These are phyloP conservation scores for Arthrobotrys sphaeroides DNA, from an alignment of 2,329 filamentous ascomycete species.

Conservation along the genomic window DNA sequence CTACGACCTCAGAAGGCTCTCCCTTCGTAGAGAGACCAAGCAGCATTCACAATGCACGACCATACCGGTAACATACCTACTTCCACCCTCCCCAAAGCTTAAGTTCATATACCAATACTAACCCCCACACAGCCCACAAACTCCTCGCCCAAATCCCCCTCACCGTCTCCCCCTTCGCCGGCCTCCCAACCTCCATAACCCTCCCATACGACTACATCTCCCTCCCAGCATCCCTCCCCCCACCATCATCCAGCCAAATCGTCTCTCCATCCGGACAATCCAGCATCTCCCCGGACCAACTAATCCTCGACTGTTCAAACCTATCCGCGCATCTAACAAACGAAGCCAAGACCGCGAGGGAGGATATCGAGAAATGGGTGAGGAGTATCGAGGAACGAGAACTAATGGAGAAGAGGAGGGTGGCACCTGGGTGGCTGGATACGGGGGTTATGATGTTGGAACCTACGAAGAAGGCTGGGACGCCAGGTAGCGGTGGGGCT, in stretches of 20 bases:
- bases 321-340: constrained; percentile 79
- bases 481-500: constrained; percentile 48
- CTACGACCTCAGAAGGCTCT: background rate
- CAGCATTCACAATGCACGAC: constrained; percentile 18
- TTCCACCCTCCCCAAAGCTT: background rate
- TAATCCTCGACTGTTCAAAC: constrained; percentile 80
- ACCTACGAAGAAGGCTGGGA: constrained; percentile 63
- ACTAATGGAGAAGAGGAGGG: constrained; percentile 75
- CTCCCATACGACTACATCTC: constrained; percentile 95
- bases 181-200: constrained; percentile 86
- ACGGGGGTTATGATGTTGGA: constrained; percentile 73
- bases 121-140: constrained; percentile 69
- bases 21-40: background rate
- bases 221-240: constrained; percentile 85
- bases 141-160: constrained; percentile 91
- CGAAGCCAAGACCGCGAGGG: constrained; percentile 73
- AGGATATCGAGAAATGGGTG: constrained; percentile 75
- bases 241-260: constrained; percentile 75
- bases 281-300: constrained; percentile 85
- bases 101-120: background rate
- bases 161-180: constrained; percentile 92
- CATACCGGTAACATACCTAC: constrained; percentile 13
- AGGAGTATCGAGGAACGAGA: constrained; percentile 70
- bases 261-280: constrained; percentile 76
- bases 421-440: constrained; percentile 83